Evolutionary conservation across 371 early-diverging fungal genomes (phyloP).

Genomic region (Blastocladiella emersonii): DNA sequence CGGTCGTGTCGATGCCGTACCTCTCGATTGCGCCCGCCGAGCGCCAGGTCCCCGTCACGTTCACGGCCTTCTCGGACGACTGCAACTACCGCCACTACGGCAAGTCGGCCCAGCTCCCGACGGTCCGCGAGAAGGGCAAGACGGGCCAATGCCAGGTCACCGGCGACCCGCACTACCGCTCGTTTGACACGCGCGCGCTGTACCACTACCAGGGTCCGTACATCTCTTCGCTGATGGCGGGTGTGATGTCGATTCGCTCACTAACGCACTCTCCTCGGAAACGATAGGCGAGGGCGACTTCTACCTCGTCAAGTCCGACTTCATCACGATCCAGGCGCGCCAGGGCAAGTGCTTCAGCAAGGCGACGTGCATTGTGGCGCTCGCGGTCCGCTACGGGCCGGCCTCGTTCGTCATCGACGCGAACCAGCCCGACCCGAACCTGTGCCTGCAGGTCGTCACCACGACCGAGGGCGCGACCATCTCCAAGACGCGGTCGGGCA

Average conservation of each 20-base stretch:
- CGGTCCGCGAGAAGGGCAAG: background rate
- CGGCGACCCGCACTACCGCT: background rate
- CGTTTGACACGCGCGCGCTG: background rate
- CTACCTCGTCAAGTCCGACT: background rate
- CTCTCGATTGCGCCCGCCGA: background rate
- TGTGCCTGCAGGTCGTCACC: background rate
- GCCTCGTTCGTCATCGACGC: background rate
- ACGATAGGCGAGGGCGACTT: background rate
- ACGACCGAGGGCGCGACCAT: background rate
- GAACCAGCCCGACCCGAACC: background rate
- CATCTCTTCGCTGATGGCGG: no score
- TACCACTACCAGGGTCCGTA: background rate
- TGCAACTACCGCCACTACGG: background rate
- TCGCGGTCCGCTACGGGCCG: background rate
- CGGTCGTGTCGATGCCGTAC: background rate
- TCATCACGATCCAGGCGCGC: background rate
- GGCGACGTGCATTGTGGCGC: background rate
- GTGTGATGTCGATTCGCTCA: no score
- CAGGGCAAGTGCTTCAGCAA: background rate
- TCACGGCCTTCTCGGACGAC: background rate
- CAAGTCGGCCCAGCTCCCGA: background rate
- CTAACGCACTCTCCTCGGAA: no score
- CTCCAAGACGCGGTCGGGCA: background rate
- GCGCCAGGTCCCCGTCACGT: background rate
- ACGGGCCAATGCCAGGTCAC: background rate